These are phyloP conservation scores for Alternaria consortialis DNA, from an alignment of 2,329 filamentous ascomycete species.

Conservation along the genomic window DNA sequence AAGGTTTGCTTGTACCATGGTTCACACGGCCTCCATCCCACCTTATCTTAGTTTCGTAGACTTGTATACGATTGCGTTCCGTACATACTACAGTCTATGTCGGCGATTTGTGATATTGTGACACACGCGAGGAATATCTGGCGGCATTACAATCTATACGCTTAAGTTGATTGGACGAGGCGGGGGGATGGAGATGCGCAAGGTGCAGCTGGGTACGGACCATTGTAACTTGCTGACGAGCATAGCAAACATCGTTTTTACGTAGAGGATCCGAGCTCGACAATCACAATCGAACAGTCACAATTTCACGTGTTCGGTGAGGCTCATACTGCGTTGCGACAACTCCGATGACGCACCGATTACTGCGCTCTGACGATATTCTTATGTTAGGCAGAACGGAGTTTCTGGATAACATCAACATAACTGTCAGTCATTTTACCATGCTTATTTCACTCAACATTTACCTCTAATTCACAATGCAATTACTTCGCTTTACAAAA, in stretches of 20 bases:
- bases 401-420: background rate
- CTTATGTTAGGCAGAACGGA: constrained; percentile 3
- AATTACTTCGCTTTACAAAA: constrained; percentile 1
- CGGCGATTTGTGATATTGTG: too few species aligned
- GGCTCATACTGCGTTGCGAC: constrained; percentile 1
- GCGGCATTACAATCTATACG: too few species aligned
- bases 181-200: background rate
- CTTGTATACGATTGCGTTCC: too few species aligned
- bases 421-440: background rate
- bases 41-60: too few species aligned
- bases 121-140: too few species aligned
- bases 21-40: too few species aligned
- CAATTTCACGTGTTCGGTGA: background rate
- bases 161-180: background rate
- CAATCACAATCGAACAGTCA: background rate
- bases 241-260: too few species aligned
- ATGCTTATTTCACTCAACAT: background rate
- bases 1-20: too few species aligned
- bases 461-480: constrained; percentile 3
- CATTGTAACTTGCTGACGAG: too few species aligned
- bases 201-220: too few species aligned
- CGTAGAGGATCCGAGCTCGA: too few species aligned
- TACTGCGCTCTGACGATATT: constrained; percentile 7
- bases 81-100: too few species aligned
- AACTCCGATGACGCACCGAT: constrained; percentile 3